These are phyloP conservation scores for Xylariales sp. DNA, from an alignment of 2,329 filamentous ascomycete species.

Conservation along the genomic window DNA sequence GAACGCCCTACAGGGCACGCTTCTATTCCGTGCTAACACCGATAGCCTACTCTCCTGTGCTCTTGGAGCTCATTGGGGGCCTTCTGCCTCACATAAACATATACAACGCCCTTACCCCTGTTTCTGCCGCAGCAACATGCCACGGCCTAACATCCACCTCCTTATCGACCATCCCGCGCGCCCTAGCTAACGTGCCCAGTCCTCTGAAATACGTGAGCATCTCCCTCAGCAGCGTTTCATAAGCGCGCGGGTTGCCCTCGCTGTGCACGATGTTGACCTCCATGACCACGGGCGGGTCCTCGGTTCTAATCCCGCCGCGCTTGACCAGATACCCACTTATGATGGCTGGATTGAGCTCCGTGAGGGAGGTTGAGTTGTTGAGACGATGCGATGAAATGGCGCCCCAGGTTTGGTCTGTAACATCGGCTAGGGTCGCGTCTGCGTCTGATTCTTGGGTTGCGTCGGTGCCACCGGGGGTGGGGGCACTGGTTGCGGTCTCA, in stretches of 20 bases:
- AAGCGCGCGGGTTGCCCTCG: slow-evolving; percentile 46
- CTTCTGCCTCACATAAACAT: slow-evolving; percentile 63
- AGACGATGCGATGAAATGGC: slow-evolving; percentile 64
- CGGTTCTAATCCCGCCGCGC: slow-evolving; percentile 48
- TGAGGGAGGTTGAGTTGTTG: slow-evolving; percentile 52
- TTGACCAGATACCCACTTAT: slow-evolving; percentile 64
- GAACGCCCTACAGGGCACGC: too few relatives aligned
- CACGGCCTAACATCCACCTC: slow-evolving; percentile 65
- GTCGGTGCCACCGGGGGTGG: slow-evolving; percentile 39
- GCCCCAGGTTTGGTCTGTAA: slow-evolving; percentile 72
- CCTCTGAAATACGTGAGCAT: slow-evolving; percentile 65
- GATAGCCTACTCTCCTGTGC: too few relatives aligned
- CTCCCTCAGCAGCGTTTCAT: slow-evolving; percentile 65
- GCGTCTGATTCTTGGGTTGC: slow-evolving; percentile 43
- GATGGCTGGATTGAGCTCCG: slow-evolving; percentile 53
- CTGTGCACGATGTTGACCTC: slow-evolving; percentile 61
- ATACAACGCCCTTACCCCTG: slow-evolving; percentile 62
- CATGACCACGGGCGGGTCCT: slow-evolving; percentile 56
- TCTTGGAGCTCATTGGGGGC: too few relatives aligned
- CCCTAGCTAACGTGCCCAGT: slow-evolving; percentile 63
- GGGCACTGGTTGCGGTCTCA: slow-evolving; percentile 30
- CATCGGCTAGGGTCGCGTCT: slow-evolving; percentile 67
- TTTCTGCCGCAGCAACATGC: slow-evolving; percentile 70
- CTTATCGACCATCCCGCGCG: slow-evolving; percentile 57
- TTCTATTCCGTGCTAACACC: too few relatives aligned